A percentile compares a stretch with the other conserved stretches of the same genome.
Evolutionary conservation across 345 rosid genomes (phyloP).

Genomic region (Lepidium didymum): DNA sequence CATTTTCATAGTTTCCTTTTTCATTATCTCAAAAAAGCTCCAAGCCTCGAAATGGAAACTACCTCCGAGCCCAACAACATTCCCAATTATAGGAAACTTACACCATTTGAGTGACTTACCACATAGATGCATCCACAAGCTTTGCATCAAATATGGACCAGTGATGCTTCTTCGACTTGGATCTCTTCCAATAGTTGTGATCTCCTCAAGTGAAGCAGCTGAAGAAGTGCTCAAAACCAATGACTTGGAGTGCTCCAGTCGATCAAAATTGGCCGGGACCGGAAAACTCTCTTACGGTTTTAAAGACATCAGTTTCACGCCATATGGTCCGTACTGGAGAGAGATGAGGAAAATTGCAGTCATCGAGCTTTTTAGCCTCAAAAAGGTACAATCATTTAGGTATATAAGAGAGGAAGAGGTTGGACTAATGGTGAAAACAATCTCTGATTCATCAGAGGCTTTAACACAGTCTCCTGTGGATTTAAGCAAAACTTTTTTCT

Average conservation of each 20-base stretch:
- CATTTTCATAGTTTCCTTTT: constrained; percentile 23
- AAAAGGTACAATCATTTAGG: constrained; percentile 1
- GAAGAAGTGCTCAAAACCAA: constrained; percentile 45
- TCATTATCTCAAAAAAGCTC: constrained; percentile 10
- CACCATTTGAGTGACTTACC: constrained; percentile 32
- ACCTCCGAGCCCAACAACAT: constrained; percentile 44
- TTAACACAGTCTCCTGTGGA: not conserved
- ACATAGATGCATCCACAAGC: constrained; percentile 58
- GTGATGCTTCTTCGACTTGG: constrained; percentile 50
- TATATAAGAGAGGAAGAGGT: not conserved
- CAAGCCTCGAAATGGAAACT: constrained; percentile 13
- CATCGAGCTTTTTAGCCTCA: not conserved
- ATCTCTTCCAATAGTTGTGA: constrained; percentile 45
- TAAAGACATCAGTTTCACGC: constrained; percentile 21
- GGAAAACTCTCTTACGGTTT: constrained; percentile 12
- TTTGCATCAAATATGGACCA: constrained; percentile 46
- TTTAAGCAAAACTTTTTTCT: not conserved
- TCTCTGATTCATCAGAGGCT: not conserved
- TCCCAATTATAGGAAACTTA: constrained; percentile 60
- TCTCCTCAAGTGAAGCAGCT: constrained; percentile 38
- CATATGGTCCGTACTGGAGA: constrained; percentile 28
- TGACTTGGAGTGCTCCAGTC: constrained; percentile 38
- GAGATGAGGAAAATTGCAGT: constrained; percentile 23
- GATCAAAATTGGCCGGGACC: constrained; percentile 23
- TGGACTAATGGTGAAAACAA: not conserved